Base-by-base conservation (phyloP, 495 filamentous ascomycete genomes). In the Neurospora sp. region DNA sequence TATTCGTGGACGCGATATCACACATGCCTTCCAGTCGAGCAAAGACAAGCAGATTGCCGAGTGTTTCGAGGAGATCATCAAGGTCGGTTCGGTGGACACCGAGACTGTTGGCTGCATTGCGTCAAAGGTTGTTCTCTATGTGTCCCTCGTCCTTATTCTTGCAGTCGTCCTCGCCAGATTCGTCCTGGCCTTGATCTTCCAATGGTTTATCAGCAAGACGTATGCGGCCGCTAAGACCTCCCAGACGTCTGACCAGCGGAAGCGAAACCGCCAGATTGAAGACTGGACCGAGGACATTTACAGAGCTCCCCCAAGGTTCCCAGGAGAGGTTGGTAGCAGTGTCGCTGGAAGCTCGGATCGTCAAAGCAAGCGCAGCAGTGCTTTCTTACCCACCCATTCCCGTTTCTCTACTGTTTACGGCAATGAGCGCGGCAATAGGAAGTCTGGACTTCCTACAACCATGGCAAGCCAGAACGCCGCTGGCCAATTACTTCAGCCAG, bases 271-370 rank as follows among this genome's bases (percentile, higher is more conserved):
- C 73, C 93, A 98, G 79, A 99, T 99, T 72, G 96, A 99, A 81
- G 95, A 98, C 75, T 99, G 96, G 96, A 91, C 90, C 14, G 94
- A 99, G 73, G 96, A 99, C 76, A 98, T 98, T 77, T 98, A 98
- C 77, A 90, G 93, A 38, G 91, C 94, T 12, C 93, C 93, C 3
- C 92, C 93, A 72, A 90, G 93, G 68, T 83, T 97, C 74, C 84
- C 87, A 1, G 87, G 87, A 3, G 94, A 97, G 73, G 82, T 89
- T 69, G 85, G 85, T 6, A 88, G 85, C 79, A 86, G 88, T 75
- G 82, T 87, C 72, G 84, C 81, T 44, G 82, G 82, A 72, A 84
- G 85, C 11, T 87, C 88, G 11, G 93, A 96, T 74, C 87, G 91
- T 42, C 82, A 83, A 53, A 93, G 87, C 85, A 98, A 97, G 83